These are phyloP conservation scores for Coemansia sp. DNA, from an alignment of 192 early-diverging fungal species.

Conservation along the genomic window DNA sequence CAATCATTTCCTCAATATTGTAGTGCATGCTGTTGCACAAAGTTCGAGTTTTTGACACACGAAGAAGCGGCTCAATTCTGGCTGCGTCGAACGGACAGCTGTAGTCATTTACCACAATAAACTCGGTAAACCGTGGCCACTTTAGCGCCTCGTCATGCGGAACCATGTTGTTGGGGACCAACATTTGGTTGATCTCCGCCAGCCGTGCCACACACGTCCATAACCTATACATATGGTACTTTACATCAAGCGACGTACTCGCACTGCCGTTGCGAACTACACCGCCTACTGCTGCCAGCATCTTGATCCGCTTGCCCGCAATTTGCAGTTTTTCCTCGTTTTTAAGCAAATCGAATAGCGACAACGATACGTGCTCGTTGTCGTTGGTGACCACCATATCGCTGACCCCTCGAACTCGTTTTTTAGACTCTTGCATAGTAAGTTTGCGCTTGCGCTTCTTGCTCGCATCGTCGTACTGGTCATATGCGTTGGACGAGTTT, in stretches of 20 bases:
- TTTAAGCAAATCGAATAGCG: constrained; percentile 34
- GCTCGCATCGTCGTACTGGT: neutral
- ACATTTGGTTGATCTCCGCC: constrained; percentile 5
- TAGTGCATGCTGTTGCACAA: neutral
- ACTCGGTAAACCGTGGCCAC: constrained; percentile 32
- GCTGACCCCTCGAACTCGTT: neutral
- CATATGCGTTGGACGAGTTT: neutral
- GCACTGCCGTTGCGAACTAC: constrained; percentile 20
- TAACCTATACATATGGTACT: constrained; percentile 43
- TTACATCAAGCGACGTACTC: constrained; percentile 15
- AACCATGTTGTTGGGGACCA: neutral
- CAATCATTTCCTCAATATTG: constrained; percentile 17
- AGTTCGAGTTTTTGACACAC: constrained; percentile 29
- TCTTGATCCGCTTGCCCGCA: constrained; percentile 36
- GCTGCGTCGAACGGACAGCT: constrained; percentile 14
- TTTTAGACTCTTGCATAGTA: neutral
- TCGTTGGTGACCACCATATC: constrained; percentile 19
- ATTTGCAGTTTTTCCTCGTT: constrained; percentile 41
- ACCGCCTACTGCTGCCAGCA: constrained; percentile 39
- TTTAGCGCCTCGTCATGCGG: neutral
- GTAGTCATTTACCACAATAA: constrained; percentile 40
- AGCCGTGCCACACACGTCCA: constrained; percentile 44
- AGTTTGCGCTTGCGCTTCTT: constrained; percentile 31
- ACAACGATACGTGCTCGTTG: constrained; percentile 20
- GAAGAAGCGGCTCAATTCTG: constrained; percentile 33